Percentiles rank a stretch among this genome's conserved stretches.
Conservation (phyloP, 306 rosid species). For the Sphenostylis stenocarpa region DNA sequence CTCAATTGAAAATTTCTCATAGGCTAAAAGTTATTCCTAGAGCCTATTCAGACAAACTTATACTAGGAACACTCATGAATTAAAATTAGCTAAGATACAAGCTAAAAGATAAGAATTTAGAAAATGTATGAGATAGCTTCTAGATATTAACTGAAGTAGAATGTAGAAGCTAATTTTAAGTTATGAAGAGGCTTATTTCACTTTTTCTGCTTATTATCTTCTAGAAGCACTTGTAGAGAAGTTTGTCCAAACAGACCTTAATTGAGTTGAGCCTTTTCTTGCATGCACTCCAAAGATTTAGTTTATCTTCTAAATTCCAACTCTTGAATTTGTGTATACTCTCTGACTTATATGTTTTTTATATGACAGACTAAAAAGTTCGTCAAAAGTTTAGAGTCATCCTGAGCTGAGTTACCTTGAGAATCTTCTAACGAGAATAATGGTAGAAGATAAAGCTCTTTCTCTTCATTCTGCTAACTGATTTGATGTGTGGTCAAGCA, state of each 20-base stretch:
- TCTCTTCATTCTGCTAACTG: constrained; percentile 28
- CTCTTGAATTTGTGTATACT: not conserved
- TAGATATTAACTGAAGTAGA: no score
- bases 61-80: no score
- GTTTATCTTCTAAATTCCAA: not conserved
- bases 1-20: not conserved
- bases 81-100: no score
- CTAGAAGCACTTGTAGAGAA: no score
- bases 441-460: no score
- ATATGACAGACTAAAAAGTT: constrained; percentile 67
- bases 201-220: no score
- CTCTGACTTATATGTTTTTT: constrained; percentile 25
- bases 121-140: no score
- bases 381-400: constrained; percentile 57
- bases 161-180: no score
- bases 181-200: no score
- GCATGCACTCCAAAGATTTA: not conserved
- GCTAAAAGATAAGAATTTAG: no score
- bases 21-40: not conserved
- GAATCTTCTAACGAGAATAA: constrained; percentile 27
- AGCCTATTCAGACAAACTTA: no score
- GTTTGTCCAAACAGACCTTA: no score
- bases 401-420: constrained; percentile 43
- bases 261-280: not conserved
- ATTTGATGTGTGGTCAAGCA: constrained; percentile 20